These are phyloP conservation scores for Suillus subaureus DNA, from an alignment of 768 basidiomycete genomes.

Conservation along the genomic window DNA sequence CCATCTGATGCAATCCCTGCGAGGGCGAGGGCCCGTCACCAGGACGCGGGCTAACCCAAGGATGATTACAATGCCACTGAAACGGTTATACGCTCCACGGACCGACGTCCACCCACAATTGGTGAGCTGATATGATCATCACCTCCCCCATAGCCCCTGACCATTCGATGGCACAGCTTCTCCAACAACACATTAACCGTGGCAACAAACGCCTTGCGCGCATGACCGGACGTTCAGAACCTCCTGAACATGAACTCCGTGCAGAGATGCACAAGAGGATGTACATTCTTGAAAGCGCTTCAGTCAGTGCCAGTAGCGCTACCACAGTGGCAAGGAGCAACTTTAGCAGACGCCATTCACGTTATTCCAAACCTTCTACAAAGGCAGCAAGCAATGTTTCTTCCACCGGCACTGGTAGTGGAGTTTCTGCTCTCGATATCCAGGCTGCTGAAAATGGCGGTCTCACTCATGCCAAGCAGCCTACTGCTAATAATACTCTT, in stretches of 20 bases:
- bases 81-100: constrained; percentile 33
- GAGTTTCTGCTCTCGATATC: constrained; percentile 39
- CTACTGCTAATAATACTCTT: constrained; percentile 54
- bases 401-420: constrained; percentile 22
- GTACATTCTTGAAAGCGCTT: constrained; percentile 36
- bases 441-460: constrained; percentile 36
- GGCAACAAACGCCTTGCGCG: constrained; percentile 63
- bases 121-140: constrained; percentile 31
- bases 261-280: constrained; percentile 46
- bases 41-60: constrained; percentile 22
- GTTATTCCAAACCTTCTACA: constrained; percentile 7
- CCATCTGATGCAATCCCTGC: constrained; percentile 32
- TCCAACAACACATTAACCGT: constrained; percentile 75
- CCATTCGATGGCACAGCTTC: constrained; percentile 40
- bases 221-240: constrained; percentile 62
- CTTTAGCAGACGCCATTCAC: constrained; percentile 14
- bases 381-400: constrained; percentile 16
- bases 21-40: constrained; percentile 11
- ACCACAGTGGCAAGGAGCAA: constrained; percentile 10
- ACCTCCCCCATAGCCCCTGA: not conserved
- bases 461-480: constrained; percentile 45
- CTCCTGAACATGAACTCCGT: constrained; percentile 49
- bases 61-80: constrained; percentile 45
- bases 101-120: constrained; percentile 43
- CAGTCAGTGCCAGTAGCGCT: constrained; percentile 1